These are phyloP conservation scores for Mariannaea elegans DNA, from an alignment of 2,329 filamentous ascomycete genomes.

Conservation along the genomic window DNA sequence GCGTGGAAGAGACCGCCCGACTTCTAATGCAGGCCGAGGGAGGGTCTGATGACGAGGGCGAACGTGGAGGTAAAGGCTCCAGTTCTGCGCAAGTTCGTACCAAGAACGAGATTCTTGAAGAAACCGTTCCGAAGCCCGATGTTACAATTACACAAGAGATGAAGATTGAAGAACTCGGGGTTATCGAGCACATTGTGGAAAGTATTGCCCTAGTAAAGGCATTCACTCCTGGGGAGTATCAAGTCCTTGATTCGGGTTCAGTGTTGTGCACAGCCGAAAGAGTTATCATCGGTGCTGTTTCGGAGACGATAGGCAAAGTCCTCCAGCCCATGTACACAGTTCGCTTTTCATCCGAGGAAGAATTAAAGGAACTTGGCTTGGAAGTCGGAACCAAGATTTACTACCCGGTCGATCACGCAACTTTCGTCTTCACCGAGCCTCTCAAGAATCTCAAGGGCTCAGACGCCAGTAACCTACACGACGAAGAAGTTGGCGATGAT, in stretches of 20 bases:
- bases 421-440: slow-evolving; percentile 86
- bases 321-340: slow-evolving; percentile 88
- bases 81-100: slow-evolving; percentile 69
- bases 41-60: slow-evolving; percentile 80
- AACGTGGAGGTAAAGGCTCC: slow-evolving; percentile 53
- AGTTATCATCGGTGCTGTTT: slow-evolving; percentile 80
- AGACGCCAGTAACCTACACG: slow-evolving; percentile 93
- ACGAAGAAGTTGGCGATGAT: slow-evolving; percentile 86
- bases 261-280: slow-evolving; percentile 82
- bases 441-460: slow-evolving; percentile 84
- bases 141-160: slow-evolving; percentile 80
- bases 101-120: slow-evolving; percentile 79
- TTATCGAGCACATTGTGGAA: slow-evolving; percentile 80
- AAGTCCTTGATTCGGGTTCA: slow-evolving; percentile 85
- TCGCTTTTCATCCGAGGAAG: slow-evolving; percentile 73
- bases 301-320: slow-evolving; percentile 86
- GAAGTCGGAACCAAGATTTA: slow-evolving; percentile 75
- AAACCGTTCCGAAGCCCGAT: slow-evolving; percentile 76
- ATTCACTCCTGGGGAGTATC: slow-evolving; percentile 80
- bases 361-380: slow-evolving; percentile 74
- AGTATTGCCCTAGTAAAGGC: slow-evolving; percentile 82
- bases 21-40: slow-evolving; percentile 86
- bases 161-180: slow-evolving; percentile 78
- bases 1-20: slow-evolving; percentile 82
- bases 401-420: slow-evolving; percentile 82